Conservation (phyloP, 345 rosid genomes). For the Dovyalis caffra region DNA sequence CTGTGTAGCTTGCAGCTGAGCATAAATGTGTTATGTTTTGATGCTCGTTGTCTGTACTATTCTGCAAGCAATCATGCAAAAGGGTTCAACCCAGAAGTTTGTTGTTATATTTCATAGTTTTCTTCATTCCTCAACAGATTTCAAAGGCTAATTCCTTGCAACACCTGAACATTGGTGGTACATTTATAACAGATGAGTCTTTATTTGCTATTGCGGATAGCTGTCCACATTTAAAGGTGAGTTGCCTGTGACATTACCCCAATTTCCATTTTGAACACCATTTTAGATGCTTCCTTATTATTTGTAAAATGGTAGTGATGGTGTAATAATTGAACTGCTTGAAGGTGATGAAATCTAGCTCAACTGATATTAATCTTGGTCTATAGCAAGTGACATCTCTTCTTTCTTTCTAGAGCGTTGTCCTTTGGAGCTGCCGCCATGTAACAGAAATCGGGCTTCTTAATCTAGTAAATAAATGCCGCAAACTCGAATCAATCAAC, state of each 20-base stretch:
- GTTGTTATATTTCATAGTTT: not conserved
- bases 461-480: constrained; percentile 62
- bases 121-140: constrained; percentile 41
- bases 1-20: too few relatives aligned
- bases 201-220: constrained; percentile 69
- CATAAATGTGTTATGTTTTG: not conserved
- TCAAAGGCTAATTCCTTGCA: constrained; percentile 67
- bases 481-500: constrained; percentile 68
- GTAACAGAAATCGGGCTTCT: constrained; percentile 69
- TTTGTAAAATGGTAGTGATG: not conserved
- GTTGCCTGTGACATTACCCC: not conserved
- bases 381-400: not conserved
- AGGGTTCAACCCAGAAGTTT: not conserved
- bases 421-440: constrained; percentile 93
- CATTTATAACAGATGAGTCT: constrained; percentile 84
- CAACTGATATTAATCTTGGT: not conserved
- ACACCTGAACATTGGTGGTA: constrained; percentile 85
- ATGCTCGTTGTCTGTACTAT: not conserved
- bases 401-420: constrained; percentile 47
- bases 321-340: not conserved
- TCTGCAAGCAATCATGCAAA: too few relatives aligned
- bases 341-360: not conserved
- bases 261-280: not conserved
- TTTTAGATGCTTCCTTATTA: not conserved
- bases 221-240: constrained; percentile 75